These are phyloP conservation scores for Suillus placidus DNA, from an alignment of 768 basidiomycete species.

Conservation along the genomic window DNA sequence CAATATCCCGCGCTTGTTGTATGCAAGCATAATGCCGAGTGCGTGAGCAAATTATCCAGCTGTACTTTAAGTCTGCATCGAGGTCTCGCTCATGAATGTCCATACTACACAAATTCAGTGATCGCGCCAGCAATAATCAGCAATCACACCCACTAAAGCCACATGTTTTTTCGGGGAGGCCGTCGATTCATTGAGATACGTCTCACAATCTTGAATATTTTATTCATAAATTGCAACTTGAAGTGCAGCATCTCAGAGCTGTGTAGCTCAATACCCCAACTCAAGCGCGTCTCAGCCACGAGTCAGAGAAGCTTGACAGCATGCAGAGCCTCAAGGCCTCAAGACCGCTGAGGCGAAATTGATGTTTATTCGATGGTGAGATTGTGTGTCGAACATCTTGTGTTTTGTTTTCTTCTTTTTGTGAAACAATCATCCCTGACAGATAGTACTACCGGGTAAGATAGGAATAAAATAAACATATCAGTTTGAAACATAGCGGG, in stretches of 20 bases:
- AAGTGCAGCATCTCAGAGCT: constrained; percentile 73
- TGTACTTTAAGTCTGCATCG: no score
- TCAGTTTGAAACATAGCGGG: no score
- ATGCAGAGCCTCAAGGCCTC: constrained; percentile 52
- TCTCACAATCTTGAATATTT: constrained; percentile 69
- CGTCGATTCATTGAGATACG: constrained; percentile 31
- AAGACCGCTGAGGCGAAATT: constrained; percentile 73
- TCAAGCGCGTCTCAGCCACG: constrained; percentile 78
- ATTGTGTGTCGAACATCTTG: constrained; percentile 6
- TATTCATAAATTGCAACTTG: constrained; percentile 75
- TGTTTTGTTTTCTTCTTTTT: background rate
- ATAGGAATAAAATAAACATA: no score
- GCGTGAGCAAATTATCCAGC: no score
- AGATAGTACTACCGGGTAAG: background rate
- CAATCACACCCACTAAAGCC: no score
- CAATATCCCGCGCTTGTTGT: no score
- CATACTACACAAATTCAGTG: no score
- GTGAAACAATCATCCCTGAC: background rate
- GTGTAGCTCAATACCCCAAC: constrained; percentile 81
- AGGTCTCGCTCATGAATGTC: no score
- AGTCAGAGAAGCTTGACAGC: constrained; percentile 80
- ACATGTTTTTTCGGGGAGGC: no score
- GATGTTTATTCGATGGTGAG: constrained; percentile 43
- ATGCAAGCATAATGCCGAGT: no score
- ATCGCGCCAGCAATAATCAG: no score